Conservation (phyloP, 2,329 filamentous ascomycete species). For the Nemania diffusa region DNA sequence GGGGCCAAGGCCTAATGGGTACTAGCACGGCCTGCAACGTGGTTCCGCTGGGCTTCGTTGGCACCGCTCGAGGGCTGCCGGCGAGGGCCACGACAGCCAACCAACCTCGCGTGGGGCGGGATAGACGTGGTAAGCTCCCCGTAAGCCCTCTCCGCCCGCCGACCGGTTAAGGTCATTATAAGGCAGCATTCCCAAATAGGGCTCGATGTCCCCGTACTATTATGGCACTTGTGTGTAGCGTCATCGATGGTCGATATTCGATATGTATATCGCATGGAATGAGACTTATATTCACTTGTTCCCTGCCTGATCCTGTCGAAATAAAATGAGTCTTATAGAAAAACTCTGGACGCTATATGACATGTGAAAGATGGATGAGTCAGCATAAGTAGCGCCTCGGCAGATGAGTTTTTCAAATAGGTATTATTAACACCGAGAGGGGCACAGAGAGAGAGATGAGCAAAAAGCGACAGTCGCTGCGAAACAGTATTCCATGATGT, state of each 20-base stretch:
- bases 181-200: slow-evolving; percentile 15
- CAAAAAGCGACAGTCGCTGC: neutral
- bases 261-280: slow-evolving; percentile 12
- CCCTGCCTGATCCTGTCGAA: neutral
- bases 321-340: neutral
- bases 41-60: slow-evolving; percentile 49
- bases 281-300: slow-evolving; percentile 21
- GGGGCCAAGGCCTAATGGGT: slow-evolving; percentile 38
- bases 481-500: neutral
- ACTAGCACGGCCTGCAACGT: slow-evolving; percentile 50
- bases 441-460: neutral
- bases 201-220: slow-evolving; percentile 4
- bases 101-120: slow-evolving; percentile 34
- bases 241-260: slow-evolving; percentile 13
- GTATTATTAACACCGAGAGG: neutral
- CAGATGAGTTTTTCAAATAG: neutral
- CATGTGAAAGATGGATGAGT: slow-evolving; percentile 27
- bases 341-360: neutral
- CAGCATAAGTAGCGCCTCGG: slow-evolving; percentile 8
- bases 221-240: neutral
- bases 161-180: slow-evolving; percentile 11
- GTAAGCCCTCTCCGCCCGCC: slow-evolving; percentile 15
- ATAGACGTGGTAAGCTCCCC: slow-evolving; percentile 31
- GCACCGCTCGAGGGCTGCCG: slow-evolving; percentile 46
- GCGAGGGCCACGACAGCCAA: slow-evolving; percentile 40